Conservation (phyloP, 148 eudicot genomes). For the Spergularia bocconei region DNA sequence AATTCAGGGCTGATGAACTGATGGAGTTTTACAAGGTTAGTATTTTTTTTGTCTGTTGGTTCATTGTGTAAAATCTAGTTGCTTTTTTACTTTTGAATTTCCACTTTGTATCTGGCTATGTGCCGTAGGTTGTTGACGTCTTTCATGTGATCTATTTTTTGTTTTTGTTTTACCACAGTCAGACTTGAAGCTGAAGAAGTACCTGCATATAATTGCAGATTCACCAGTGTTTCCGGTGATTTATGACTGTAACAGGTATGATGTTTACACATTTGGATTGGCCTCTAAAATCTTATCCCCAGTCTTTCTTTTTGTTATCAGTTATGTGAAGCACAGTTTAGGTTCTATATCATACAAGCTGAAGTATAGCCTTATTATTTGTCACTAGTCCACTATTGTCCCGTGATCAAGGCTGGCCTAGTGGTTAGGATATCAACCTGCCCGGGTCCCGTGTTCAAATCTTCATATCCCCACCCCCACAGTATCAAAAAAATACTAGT, state of each 20-base stretch:
- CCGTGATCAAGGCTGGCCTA: no score
- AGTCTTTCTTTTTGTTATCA: neutral
- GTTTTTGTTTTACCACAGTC: conserved; percentile 48
- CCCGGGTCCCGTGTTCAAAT: no score
- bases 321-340: neutral
- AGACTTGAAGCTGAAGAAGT: conserved; percentile 93
- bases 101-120: neutral
- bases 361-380: no score
- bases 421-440: no score
- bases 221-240: conserved; percentile 89
- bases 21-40: conserved; percentile 92
- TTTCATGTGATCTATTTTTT: neutral
- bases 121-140: neutral
- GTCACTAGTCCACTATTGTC: no score
- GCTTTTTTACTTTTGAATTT: neutral
- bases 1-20: conserved; percentile 80
- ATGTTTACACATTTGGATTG: conserved; percentile 7
- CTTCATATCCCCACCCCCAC: no score
- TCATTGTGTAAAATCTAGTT: neutral
- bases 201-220: conserved; percentile 80
- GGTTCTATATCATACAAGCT: no score
- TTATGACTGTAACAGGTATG: conserved; percentile 77
- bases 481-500: no score
- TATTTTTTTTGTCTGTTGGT: neutral
- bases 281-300: neutral